Evolutionary conservation across 805 yeast species (phyloP), one percentile per base, ranked within the genome.

Genomic region (Candida boleticola): DNA sequence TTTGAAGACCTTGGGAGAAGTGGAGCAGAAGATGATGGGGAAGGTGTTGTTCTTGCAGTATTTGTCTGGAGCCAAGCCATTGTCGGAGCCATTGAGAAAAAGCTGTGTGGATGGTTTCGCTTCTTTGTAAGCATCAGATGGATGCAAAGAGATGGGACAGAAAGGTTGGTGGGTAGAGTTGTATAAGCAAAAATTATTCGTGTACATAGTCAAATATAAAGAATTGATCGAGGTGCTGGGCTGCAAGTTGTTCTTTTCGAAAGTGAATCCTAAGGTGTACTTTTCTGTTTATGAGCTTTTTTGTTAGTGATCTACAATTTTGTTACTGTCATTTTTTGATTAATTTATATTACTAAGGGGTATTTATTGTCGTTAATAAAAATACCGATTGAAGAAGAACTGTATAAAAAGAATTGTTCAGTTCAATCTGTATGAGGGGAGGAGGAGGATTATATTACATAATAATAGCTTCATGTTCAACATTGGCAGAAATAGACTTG

Each of bases 381-480:
- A n/a, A n/a, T n/a, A n/a, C n/a, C n/a, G n/a, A n/a, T n/a, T n/a
- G n/a, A n/a, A n/a, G n/a, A n/a, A n/a, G n/a, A n/a, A n/a, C n/a
- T n/a, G n/a, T n/a, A n/a, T n/a, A n/a, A n/a, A n/a, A n/a, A n/a
- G n/a, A n/a, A n/a, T n/a, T n/a, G n/a, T n/a, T n/a, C n/a, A n/a
- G n/a, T n/a, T n/a, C n/a, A n/a, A n/a, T n/a, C n/a, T n/a, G n/a
- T n/a, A n/a, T n/a, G n/a, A n/a, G n/a, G n/a, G n/a, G n/a, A n/a
- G n/a, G n/a, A n/a, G n/a, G n/a, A n/a, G n/a, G 36, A n/a, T 9
- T 33, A 19, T 33, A 23, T 79, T 79, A 93, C 99, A 93, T 93
- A 74, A 93, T 93, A 77, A 93, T 93, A 61, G 96, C 85, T 65
- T 96, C 98, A 72, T 85, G 83, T 80, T 95, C 98, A 68, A 93